Evolutionary conservation across 495 filamentous ascomycete species (phyloP).

Genomic region (Penicillium odoratum): DNA sequence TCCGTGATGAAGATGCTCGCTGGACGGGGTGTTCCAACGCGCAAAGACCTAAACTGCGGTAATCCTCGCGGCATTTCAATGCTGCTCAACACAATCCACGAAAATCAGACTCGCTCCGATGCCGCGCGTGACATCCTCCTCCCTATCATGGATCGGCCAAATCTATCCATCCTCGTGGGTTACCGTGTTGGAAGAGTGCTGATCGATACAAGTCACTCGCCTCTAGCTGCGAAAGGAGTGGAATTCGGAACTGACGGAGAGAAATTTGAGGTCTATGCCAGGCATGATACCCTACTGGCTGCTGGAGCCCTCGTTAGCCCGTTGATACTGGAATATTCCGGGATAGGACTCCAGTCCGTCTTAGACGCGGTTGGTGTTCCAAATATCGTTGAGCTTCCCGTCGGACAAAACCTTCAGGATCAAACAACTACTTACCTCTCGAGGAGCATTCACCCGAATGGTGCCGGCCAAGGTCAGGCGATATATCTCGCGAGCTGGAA

Average conservation of each 20-base stretch:
- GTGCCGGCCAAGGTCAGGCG: conserved; percentile 1
- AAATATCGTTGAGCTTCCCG: conserved; percentile 2
- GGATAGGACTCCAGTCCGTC: conserved; percentile 2
- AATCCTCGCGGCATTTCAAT: conserved; percentile 2
- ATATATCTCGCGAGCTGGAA: conserved; percentile 1
- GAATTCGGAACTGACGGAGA: not conserved
- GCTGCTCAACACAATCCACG: not conserved
- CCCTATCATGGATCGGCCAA: not conserved
- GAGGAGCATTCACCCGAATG: not conserved
- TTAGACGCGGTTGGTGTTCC: not conserved
- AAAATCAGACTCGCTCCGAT: conserved; percentile 4
- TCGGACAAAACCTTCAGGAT: conserved; percentile 3
- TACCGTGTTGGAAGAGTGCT: conserved; percentile 1
- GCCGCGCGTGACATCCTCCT: not conserved
- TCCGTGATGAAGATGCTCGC: not conserved
- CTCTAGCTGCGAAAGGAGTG: not conserved
- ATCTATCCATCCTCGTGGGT: conserved; percentile 1
- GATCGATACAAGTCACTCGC: not conserved
- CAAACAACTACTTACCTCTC: not conserved
- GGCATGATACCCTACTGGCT: not conserved
- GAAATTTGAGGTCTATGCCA: not conserved
- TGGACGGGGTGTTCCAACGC: not conserved
- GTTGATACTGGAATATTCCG: conserved; percentile 3
- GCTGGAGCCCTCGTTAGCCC: not conserved
- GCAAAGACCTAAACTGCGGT: not conserved